phyloP scores from a whole-genome alignment of 1,139 yeast genomes.

The Blastobotrys malaysiensis region DNA sequence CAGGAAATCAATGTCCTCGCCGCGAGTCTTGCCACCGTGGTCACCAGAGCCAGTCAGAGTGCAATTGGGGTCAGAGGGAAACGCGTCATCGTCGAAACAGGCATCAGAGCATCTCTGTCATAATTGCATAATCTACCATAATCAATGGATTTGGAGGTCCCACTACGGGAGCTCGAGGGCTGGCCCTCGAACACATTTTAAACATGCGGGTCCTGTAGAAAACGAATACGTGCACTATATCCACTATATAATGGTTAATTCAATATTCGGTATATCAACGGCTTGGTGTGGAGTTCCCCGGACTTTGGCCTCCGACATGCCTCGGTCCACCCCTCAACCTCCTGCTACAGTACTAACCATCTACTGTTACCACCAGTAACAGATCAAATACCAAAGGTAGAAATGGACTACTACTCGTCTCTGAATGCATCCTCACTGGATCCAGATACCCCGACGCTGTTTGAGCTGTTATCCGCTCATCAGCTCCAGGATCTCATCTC shows the following conservation, averaged over 20 bases:
- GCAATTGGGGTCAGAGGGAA: constrained; percentile 9
- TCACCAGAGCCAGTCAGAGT: constrained; percentile 20
- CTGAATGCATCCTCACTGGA: constrained; percentile 72
- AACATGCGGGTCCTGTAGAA: too few species aligned
- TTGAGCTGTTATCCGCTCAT: constrained; percentile 74
- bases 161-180: background rate
- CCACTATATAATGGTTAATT: background rate
- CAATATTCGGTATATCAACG: too few species aligned
- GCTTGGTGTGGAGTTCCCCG: constrained; percentile 1
- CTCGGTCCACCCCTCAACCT: background rate
- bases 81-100: constrained; percentile 1
- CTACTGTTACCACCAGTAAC: background rate
- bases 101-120: background rate
- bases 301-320: constrained; percentile 1
- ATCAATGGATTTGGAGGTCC: background rate
- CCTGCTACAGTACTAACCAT: background rate
- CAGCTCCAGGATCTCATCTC: constrained; percentile 75
- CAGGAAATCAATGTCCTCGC: constrained; percentile 25
- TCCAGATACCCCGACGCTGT: constrained; percentile 71
- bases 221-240: too few species aligned
- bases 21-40: constrained; percentile 22
- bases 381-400: background rate
- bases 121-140: background rate
- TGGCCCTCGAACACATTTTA: too few species aligned
- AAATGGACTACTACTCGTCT: constrained; percentile 79